Evolutionary conservation across 2,329 filamentous ascomycete species (phyloP), one percentile per base, ranked within the genome.

Genomic region (Hypoxylon sp.): DNA sequence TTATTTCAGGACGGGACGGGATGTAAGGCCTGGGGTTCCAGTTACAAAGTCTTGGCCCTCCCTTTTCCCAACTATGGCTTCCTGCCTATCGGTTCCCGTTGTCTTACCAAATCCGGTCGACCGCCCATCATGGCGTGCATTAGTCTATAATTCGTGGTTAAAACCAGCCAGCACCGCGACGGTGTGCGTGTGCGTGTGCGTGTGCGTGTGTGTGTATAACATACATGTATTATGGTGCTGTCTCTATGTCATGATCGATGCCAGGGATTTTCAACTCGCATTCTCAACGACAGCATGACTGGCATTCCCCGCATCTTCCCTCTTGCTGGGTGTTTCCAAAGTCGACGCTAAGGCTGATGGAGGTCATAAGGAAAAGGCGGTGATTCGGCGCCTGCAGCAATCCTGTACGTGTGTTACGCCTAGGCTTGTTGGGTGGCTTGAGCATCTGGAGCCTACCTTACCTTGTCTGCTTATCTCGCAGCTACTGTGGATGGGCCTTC

Each of bases 391-490:
- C 48, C 65, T 54, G 47, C 50, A 52, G 58, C 51, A 22, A 58
- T 60, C 17, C 26, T 63, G 56, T 68, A 31, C 6, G 29, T 58
- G 59, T 70, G 62, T 61, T 39, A 63, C 60, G 37, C 42, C 56
- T 52, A 42, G 48, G 42, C 31, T 51, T 24, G 37, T 53, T 48
- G 31, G 31, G 48, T 29, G 39, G 37, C 47, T 58, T 44, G 31
- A 37, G 37, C 47, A 50, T 51, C 58, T 58, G 33, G 55, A 57
- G 56, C 64, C 50, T 51, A 33, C 46, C 48, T 56, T 54, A 31
- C 48, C 52, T 52, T 59, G 48, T 37, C 37, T 62, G 64, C 61
- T 65, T 68, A 70, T 65, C 64, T 67, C 42, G 50, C 57, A 50
- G 29, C 47, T 54, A 17, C 37, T 56, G 29, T 68, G 50, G 65